Conservation (phyloP, 2,329 filamentous ascomycete species). For the Salinomyces thailandicus region DNA sequence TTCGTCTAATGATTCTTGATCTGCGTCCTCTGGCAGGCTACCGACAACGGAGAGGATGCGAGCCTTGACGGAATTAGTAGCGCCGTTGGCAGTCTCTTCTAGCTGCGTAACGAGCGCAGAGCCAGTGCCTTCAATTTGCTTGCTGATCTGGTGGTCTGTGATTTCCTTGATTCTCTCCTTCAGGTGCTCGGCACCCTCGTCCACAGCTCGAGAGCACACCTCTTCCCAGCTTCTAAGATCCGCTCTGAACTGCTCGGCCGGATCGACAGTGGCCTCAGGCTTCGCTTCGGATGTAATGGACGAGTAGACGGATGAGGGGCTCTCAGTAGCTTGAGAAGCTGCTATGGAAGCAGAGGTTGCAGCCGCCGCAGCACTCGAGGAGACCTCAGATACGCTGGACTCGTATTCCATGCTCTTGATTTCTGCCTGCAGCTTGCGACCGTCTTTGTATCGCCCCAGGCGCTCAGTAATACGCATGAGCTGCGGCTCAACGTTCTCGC, state of each 20-base stretch:
- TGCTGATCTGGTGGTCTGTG: slow-evolving; percentile 57
- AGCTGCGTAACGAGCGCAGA: slow-evolving; percentile 58
- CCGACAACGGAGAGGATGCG: slow-evolving; percentile 50
- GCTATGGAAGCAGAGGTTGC: slow-evolving; percentile 20
- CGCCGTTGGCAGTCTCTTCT: slow-evolving; percentile 53
- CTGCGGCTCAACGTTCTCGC: slow-evolving; percentile 90
- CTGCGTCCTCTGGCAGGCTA: slow-evolving; percentile 48
- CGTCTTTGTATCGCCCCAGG: slow-evolving; percentile 63
- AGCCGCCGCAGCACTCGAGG: slow-evolving; percentile 16
- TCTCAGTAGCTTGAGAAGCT: slow-evolving; percentile 17
- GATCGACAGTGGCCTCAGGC: slow-evolving; percentile 31
- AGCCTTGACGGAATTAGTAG: slow-evolving; percentile 55
- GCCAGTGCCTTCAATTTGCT: slow-evolving; percentile 56
- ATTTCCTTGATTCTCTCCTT: slow-evolving; percentile 57
- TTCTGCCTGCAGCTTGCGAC: slow-evolving; percentile 51
- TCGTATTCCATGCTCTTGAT: slow-evolving; percentile 43
- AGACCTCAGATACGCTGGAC: slow-evolving; percentile 17
- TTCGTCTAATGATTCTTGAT: slow-evolving; percentile 41
- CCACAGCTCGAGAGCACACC: slow-evolving; percentile 75
- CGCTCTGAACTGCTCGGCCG: slow-evolving; percentile 54
- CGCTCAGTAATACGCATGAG: slow-evolving; percentile 84
- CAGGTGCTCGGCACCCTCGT: slow-evolving; percentile 67
- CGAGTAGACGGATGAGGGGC: slow-evolving; percentile 15
- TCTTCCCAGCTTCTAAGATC: slow-evolving; percentile 80
- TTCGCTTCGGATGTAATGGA: slow-evolving; percentile 17